These are phyloP conservation scores for Neofusicoccum kwambonambiense DNA, from an alignment of 2,329 filamentous ascomycete species.

Conservation along the genomic window DNA sequence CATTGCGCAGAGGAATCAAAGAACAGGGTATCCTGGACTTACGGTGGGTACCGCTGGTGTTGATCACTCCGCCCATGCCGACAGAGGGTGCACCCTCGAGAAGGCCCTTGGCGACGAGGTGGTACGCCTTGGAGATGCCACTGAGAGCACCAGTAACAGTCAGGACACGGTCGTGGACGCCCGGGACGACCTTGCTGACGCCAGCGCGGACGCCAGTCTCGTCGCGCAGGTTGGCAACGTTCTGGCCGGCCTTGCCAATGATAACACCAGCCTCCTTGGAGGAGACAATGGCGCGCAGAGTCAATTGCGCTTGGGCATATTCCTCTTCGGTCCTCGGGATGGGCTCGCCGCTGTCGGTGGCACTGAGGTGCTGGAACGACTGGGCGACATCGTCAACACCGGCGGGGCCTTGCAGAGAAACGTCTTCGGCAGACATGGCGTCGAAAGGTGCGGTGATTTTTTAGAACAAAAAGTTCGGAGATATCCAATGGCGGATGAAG, in stretches of 20 bases:
- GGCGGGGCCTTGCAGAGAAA: conserved; percentile 30
- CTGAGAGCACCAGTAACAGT: conserved; percentile 91
- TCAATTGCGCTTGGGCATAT: conserved; percentile 89
- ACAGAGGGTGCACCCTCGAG: conserved; percentile 91
- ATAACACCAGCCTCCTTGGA: conserved; percentile 99
- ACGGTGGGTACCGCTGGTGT: conserved; percentile 92
- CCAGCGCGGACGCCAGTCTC: conserved; percentile 98
- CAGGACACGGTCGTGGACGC: conserved; percentile 93
- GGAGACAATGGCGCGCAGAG: conserved; percentile 93
- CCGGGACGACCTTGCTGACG: conserved; percentile 97
- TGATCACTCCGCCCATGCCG: conserved; percentile 90
- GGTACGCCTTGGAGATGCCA: conserved; percentile 86
- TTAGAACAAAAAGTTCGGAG: conserved; percentile 12
- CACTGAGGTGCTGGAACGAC: conserved; percentile 42
- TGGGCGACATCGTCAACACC: conserved; percentile 41
- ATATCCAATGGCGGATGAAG: conserved; percentile 9
- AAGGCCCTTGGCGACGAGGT: conserved; percentile 85
- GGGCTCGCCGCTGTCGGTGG: conserved; percentile 66
- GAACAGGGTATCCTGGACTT: conserved; percentile 45
- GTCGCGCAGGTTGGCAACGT: conserved; percentile 93
- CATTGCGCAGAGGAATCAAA: not conserved
- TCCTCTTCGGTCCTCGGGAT: conserved; percentile 93
- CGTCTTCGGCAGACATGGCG: conserved; percentile 45
- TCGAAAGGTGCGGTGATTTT: conserved; percentile 7
- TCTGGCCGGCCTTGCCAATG: conserved; percentile 98